Evolutionary conservation across 139 green algal genomes (phyloP).

Genomic region (Ulvella scutata): DNA sequence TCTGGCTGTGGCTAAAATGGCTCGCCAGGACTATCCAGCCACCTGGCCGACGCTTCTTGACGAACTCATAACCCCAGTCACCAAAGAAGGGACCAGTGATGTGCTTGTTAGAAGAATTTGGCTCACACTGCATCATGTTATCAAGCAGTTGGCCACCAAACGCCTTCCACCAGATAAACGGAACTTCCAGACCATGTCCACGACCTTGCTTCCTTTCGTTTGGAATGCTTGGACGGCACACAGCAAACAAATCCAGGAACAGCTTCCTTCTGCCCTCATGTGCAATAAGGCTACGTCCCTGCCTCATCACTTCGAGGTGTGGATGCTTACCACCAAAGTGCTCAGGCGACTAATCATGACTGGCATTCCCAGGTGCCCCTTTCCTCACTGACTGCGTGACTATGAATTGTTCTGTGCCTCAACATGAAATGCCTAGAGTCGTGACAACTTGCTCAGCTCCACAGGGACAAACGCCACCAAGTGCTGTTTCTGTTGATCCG

Average conservation of each 20-base stretch:
- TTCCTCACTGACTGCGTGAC: too few relatives aligned
- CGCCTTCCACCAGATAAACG: conserved; percentile 64
- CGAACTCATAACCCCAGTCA: conserved; percentile 34
- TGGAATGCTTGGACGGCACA: conserved; percentile 1
- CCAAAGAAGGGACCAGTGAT: not conserved
- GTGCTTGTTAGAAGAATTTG: not conserved
- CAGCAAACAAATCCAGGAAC: conserved; percentile 1
- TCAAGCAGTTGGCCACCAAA: conserved; percentile 93
- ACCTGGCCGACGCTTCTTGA: conserved; percentile 70
- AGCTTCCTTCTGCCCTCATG: not conserved
- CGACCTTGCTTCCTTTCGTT: not conserved
- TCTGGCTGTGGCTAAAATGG: conserved; percentile 74
- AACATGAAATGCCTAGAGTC: too few relatives aligned
- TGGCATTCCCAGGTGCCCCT: not conserved
- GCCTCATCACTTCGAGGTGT: not conserved
- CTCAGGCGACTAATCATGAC: conserved; percentile 1
- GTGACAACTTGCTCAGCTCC: too few relatives aligned
- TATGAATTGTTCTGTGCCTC: too few relatives aligned
- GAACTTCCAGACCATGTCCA: conserved; percentile 38
- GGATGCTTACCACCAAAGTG: not conserved
- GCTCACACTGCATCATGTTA: conserved; percentile 61
- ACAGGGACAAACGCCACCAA: too few relatives aligned
- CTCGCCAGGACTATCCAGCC: conserved; percentile 65
- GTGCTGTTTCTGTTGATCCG: too few relatives aligned
- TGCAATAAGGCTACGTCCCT: not conserved